Percentiles rank a stretch among this genome's conserved stretches.
Conservation (phyloP, 768 basidiomycete genomes). For the Macrolepiota albuminosa region DNA sequence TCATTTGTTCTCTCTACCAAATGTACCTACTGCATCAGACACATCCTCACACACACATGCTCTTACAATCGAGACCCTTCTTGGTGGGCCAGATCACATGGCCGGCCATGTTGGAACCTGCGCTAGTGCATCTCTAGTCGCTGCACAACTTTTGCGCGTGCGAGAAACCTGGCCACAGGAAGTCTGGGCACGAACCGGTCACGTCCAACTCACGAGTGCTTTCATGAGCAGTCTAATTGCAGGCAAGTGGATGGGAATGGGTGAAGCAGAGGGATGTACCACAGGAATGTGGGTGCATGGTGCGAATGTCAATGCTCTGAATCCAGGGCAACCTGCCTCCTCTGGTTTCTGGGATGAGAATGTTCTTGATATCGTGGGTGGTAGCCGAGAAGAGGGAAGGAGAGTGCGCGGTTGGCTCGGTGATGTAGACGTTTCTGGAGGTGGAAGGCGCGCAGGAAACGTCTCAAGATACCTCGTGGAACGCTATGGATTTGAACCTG, state of each 20-base stretch:
- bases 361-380: conserved; percentile 73
- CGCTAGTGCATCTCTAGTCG: conserved; percentile 63
- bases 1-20: conserved; percentile 65
- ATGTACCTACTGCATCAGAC: conserved; percentile 73
- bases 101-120: conserved; percentile 70
- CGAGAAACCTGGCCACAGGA: conserved; percentile 76
- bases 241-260: conserved; percentile 69
- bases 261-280: conserved; percentile 72
- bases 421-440: conserved; percentile 70
- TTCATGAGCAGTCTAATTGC: conserved; percentile 68
- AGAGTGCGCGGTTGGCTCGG: conserved; percentile 76
- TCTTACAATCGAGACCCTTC: conserved; percentile 64
- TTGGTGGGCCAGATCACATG: conserved; percentile 78
- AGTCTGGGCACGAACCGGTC: conserved; percentile 74
- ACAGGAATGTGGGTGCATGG: conserved; percentile 80
- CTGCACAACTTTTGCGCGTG: conserved; percentile 73
- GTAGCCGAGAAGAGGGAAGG: conserved; percentile 67
- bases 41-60: conserved; percentile 80
- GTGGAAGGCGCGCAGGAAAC: conserved; percentile 57
- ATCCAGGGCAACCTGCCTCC: conserved; percentile 14
- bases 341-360: conserved; percentile 74
- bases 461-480: conserved; percentile 75
- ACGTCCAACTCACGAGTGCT: conserved; percentile 69
- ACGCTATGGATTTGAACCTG: conserved; percentile 76
- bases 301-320: conserved; percentile 21